Conservation (phyloP, 2,329 filamentous ascomycete species). For the Lachnellula hyalina region DNA sequence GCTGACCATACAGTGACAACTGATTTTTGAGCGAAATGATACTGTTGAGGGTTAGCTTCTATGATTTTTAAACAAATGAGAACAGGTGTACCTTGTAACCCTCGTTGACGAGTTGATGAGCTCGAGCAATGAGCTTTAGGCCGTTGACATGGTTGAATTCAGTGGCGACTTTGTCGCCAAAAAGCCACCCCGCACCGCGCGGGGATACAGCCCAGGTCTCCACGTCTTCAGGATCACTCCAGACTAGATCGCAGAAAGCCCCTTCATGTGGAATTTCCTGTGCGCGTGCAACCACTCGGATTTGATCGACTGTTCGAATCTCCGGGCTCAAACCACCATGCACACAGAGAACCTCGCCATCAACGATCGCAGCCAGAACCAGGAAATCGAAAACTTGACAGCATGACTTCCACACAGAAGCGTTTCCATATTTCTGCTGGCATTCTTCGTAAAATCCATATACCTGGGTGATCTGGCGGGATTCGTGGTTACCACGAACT, state of each 20-base stretch:
- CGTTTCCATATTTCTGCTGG: constrained; percentile 71
- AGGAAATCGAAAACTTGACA: constrained; percentile 76
- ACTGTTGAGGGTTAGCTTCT: constrained; percentile 45
- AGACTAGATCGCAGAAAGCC: constrained; percentile 71
- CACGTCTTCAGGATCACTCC: constrained; percentile 69
- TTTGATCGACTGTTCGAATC: constrained; percentile 70
- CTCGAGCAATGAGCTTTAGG: constrained; percentile 64
- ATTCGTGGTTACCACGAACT: constrained; percentile 71
- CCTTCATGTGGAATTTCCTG: constrained; percentile 75
- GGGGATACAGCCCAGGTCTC: constrained; percentile 67
- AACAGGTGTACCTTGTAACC: constrained; percentile 57
- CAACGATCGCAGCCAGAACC: constrained; percentile 66
- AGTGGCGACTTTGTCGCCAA: constrained; percentile 61
- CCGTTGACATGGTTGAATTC: constrained; percentile 77
- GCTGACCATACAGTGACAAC: constrained; percentile 71
- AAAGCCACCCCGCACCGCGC: constrained; percentile 54
- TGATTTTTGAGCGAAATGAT: constrained; percentile 91
- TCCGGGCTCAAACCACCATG: constrained; percentile 68
- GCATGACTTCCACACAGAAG: constrained; percentile 73
- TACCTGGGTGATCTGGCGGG: constrained; percentile 71
- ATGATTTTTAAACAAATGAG: not conserved
- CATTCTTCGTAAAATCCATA: constrained; percentile 78
- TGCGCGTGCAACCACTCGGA: constrained; percentile 66
- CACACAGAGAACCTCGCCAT: constrained; percentile 68
- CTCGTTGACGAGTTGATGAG: constrained; percentile 72